phyloP scores from a whole-genome alignment of 176 grass and related monocot genomes.

The Phyllostachys edulis region DNA sequence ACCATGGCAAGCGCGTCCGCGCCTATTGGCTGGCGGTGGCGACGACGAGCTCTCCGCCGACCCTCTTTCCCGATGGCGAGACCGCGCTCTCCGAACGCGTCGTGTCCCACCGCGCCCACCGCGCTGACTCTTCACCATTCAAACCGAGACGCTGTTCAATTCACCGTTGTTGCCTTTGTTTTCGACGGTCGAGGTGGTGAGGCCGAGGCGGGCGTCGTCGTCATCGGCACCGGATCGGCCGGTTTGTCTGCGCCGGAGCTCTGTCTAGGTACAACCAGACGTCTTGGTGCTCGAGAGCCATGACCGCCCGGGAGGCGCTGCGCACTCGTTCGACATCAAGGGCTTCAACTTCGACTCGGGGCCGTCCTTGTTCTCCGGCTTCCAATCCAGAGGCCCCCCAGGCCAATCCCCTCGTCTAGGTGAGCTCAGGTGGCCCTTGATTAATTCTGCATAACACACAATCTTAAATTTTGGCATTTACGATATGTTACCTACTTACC shows the following conservation, averaged over 20 bases:
- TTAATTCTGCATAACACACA: background rate
- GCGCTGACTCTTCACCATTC: background rate
- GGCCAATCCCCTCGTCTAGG: slow-evolving; percentile 93
- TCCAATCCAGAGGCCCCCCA: slow-evolving; percentile 83
- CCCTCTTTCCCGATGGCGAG: slow-evolving; percentile 36
- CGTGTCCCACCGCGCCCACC: background rate
- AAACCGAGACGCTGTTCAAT: background rate
- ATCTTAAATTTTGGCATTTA: background rate
- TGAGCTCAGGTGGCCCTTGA: slow-evolving; percentile 61
- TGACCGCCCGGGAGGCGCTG: slow-evolving; percentile 78
- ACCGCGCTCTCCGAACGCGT: slow-evolving; percentile 30
- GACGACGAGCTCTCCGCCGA: slow-evolving; percentile 28
- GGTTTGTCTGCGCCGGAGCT: slow-evolving; percentile 87
- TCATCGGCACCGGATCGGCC: slow-evolving; percentile 84
- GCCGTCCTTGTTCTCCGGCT: slow-evolving; percentile 89
- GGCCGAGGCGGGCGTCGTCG: slow-evolving; percentile 76
- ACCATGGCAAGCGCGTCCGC: background rate
- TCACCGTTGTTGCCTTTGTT: background rate
- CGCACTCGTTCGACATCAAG: slow-evolving; percentile 95
- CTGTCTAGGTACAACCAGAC: slow-evolving; percentile 86
- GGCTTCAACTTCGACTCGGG: slow-evolving; percentile 91
- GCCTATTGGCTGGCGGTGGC: slow-evolving; percentile 38
- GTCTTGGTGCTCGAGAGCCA: slow-evolving; percentile 92
- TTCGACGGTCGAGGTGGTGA: slow-evolving; percentile 33
- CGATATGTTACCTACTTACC: background rate